Conservation (phyloP, 2,329 filamentous ascomycete species). For the Ceratocystiopsis brevicomis region DNA sequence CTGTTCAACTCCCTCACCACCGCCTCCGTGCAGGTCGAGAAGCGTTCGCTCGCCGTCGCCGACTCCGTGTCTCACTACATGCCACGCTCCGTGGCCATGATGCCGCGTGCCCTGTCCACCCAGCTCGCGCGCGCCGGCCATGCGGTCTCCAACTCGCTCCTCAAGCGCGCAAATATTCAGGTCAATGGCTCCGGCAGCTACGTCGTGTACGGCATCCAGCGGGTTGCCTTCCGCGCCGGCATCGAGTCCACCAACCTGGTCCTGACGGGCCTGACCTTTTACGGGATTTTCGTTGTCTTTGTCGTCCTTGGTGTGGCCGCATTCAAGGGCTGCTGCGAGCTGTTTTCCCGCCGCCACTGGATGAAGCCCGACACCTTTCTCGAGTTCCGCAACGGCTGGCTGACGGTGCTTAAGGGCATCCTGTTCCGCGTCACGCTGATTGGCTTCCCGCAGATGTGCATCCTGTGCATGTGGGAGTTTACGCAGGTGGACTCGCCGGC, state of each 20-base stretch:
- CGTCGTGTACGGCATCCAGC: conserved; percentile 53
- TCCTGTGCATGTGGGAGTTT: conserved; percentile 73
- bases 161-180: conserved; percentile 35
- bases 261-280: conserved; percentile 66
- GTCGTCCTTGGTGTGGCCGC: conserved; percentile 48
- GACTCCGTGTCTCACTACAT: conserved; percentile 15
- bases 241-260: conserved; percentile 77
- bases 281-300: conserved; percentile 56
- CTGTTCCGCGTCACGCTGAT: conserved; percentile 68
- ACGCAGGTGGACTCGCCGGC: conserved; percentile 60
- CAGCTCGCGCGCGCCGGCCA: conserved; percentile 5
- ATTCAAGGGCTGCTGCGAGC: conserved; percentile 60
- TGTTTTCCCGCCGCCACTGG: conserved; percentile 48
- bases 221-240: conserved; percentile 60
- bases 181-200: conserved; percentile 23
- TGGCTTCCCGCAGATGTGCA: conserved; percentile 67
- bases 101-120: conserved; percentile 14
- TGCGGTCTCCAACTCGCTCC: conserved; percentile 13
- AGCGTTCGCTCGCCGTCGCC: conserved; percentile 18
- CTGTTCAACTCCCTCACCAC: conserved; percentile 50
- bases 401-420: conserved; percentile 69
- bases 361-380: conserved; percentile 56
- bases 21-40: conserved; percentile 58
- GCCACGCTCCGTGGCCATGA: conserved; percentile 20
- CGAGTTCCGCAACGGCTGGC: conserved; percentile 78